Conservation (phyloP, 495 filamentous ascomycete species). For the Chaetomium tenue region DNA sequence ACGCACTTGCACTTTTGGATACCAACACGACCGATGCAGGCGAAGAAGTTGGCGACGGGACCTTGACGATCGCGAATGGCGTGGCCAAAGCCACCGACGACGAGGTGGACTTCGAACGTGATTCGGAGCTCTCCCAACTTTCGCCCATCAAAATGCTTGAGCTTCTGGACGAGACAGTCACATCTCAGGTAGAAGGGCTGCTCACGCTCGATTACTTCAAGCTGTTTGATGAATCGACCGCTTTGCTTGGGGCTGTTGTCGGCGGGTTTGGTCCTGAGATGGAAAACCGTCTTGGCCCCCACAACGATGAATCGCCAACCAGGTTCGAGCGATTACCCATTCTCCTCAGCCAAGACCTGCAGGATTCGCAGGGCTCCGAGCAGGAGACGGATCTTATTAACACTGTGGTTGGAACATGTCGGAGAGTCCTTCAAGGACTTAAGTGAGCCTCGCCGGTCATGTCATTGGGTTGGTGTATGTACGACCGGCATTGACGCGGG, state of each 20-base stretch:
- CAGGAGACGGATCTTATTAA: slow-evolving; percentile 3
- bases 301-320: not conserved
- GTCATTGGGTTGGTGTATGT: not conserved
- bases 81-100: not conserved
- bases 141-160: slow-evolving; percentile 28
- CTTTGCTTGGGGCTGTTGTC: slow-evolving; percentile 11
- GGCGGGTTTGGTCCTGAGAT: slow-evolving; percentile 9
- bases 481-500: not conserved
- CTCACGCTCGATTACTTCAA: slow-evolving; percentile 29
- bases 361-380: not conserved
- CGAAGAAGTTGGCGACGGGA: not conserved
- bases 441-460: too few relatives aligned
- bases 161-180: slow-evolving; percentile 27
- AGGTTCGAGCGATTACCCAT: not conserved
- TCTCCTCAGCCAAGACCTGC: slow-evolving; percentile 8
- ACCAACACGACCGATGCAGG: not conserved
- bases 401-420: not conserved
- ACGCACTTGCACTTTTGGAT: not conserved
- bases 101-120: not conserved
- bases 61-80: not conserved
- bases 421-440: not conserved
- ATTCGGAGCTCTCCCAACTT: slow-evolving; percentile 13
- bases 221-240: slow-evolving; percentile 23
- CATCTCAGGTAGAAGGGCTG: slow-evolving; percentile 28
- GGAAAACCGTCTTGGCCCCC: not conserved